Evolutionary conservation across 306 rosid species (phyloP), one percentile per base, ranked within the genome.

Genomic region (Macrotyloma uniflorum): DNA sequence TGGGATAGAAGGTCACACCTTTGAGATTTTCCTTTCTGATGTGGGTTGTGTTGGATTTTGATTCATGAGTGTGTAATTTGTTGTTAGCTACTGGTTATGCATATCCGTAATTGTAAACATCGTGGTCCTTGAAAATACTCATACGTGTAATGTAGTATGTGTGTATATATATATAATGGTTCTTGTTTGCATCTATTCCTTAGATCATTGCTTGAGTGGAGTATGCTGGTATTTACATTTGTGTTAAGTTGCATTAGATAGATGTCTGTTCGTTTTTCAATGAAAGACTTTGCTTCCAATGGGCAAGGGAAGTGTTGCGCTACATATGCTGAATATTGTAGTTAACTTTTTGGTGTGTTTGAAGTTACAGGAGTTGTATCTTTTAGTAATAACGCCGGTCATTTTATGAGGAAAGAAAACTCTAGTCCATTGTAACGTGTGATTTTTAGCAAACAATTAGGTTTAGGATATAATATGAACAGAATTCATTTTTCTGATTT

Each of bases 401-500:
- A 47, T 75, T 74, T 35, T 67, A 77, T 35, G 28, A 18, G 19
- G 1, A 28, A 50, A 20, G 2, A 3, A 12, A 10, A 30, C 33
- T 12, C n/a, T 0, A 28, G 11, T 22, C 28, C 63, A 8, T 61
- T 73, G 53, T 30, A 45, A 38, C 11, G 12, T 38, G 13, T 28
- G 24, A 14, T 7, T n/a, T 75, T 45, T 30, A 45, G 68, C 24
- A 19, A 26, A 14, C 33, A 19, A 24, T 28, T 28, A 33, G 22
- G 14, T 10, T 33, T 18, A 14, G 64, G 62, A 40, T 38, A 40
- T 38, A 57, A 36, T 5, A 36, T 76, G 62, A 13, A 28, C 1
- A 22, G 64, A 22, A 51, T 50, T 49, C 32, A 47, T 63, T 82
- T 75, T 42, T 43, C 8, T 20, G 14, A 53, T 61, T 32, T 51